Evolutionary conservation across 208 protist species (phyloP).

Genomic region (Acanthamoeba triangularis): DNA sequence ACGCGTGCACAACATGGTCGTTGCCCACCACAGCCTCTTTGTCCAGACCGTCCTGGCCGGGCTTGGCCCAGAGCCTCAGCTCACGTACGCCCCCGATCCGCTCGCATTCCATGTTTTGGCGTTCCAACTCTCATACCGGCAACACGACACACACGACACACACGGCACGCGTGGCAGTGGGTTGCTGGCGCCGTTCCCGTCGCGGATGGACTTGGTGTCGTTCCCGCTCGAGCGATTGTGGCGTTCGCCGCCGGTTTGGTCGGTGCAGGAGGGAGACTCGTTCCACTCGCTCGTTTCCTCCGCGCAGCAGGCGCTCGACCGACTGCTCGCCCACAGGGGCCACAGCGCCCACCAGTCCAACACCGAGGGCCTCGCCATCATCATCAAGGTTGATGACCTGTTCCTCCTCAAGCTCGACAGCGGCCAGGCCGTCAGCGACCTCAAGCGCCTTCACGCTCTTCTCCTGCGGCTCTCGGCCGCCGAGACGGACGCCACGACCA

Average conservation of each 20-base stretch:
- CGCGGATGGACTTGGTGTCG: neutral
- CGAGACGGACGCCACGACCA: neutral
- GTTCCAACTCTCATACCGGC: too few species aligned
- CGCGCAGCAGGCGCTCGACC: too few species aligned
- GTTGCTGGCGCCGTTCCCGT: neutral
- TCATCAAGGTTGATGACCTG: too few species aligned
- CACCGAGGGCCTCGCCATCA: too few species aligned
- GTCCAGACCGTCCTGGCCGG: neutral
- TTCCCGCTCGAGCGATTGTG: conserved; percentile 1
- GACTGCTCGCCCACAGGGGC: too few species aligned
- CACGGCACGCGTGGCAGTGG: neutral
- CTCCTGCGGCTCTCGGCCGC: neutral
- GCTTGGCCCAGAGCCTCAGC: neutral
- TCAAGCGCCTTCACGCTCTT: neutral
- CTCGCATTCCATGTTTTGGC: too few species aligned
- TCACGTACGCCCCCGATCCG: too few species aligned
- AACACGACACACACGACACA: neutral
- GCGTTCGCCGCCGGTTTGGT: neutral
- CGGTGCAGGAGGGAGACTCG: too few species aligned
- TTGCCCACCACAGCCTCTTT: neutral
- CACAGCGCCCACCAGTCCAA: too few species aligned
- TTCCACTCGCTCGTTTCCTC: too few species aligned
- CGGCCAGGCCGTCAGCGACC: neutral
- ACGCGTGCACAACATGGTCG: neutral
- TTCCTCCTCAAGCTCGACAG: too few species aligned